These are phyloP conservation scores for Apiotrichum veenhuisii DNA, from an alignment of 1,284 basidiomycete species.

Conservation along the genomic window DNA sequence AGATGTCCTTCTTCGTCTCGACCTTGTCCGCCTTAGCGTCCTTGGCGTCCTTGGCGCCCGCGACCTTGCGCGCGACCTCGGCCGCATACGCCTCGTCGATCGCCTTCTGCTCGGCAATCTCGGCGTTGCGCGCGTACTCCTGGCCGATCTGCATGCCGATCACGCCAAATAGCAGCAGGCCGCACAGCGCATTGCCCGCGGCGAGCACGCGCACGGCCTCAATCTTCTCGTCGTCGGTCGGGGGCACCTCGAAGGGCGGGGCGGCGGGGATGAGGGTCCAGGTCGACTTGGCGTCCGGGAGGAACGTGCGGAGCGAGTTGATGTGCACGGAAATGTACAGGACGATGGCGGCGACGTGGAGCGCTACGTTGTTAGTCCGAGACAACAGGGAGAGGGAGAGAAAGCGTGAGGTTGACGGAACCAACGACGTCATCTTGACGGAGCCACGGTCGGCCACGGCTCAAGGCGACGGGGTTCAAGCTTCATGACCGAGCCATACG, in stretches of 20 bases:
- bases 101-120: conserved; percentile 59
- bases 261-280: conserved; percentile 47
- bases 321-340: conserved; percentile 77
- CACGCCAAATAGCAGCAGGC: conserved; percentile 56
- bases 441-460: too few relatives aligned
- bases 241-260: conserved; percentile 55
- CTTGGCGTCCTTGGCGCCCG: conserved; percentile 31
- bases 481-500: too few relatives aligned
- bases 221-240: conserved; percentile 62
- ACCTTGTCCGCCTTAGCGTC: too few relatives aligned
- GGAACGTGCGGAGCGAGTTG: conserved; percentile 64
- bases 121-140: conserved; percentile 70
- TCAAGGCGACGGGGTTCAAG: too few relatives aligned
- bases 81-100: conserved; percentile 43
- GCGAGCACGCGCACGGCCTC: conserved; percentile 74
- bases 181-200: conserved; percentile 78
- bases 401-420: too few relatives aligned
- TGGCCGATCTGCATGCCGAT: conserved; percentile 66
- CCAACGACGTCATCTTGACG: too few relatives aligned
- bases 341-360: conserved; percentile 67
- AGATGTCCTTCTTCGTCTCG: too few relatives aligned
- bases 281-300: conserved; percentile 38
- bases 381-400: too few relatives aligned
- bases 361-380: conserved; percentile 55
- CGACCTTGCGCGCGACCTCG: conserved; percentile 12